Evolutionary conservation across 2,329 filamentous ascomycete species (phyloP).

Genomic region (Fusarium newnesense): DNA sequence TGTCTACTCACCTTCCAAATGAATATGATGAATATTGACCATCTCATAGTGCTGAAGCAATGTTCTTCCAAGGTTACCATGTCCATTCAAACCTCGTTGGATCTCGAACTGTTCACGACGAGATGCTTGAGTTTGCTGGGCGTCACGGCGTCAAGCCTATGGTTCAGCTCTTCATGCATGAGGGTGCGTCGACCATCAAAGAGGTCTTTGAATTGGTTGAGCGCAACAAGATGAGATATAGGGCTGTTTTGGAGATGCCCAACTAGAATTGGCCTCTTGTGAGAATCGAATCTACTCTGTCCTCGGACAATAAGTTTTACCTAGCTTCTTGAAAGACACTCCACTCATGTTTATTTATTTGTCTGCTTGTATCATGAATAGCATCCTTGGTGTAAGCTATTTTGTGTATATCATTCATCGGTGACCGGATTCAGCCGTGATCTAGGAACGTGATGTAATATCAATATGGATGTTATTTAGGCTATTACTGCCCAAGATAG

Average conservation of each 20-base stretch:
- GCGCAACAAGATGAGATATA: slow-evolving; percentile 12
- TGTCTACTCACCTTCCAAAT: fast-evolving
- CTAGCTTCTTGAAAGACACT: fast-evolving
- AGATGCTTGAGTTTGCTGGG: slow-evolving; percentile 8
- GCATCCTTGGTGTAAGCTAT: neutral
- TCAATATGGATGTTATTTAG: fast-evolving
- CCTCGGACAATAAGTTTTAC: neutral
- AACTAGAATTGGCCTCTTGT: fast-evolving
- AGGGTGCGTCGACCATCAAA: neutral
- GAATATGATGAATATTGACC: neutral
- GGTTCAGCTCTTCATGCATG: slow-evolving; percentile 8
- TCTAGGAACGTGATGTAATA: fast-evolving
- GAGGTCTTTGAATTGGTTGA: neutral
- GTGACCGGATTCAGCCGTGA: fast-evolving
- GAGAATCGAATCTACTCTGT: fast-evolving
- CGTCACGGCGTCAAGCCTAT: neutral
- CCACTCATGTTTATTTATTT: neutral
- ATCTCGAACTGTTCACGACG: neutral
- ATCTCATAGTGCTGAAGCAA: neutral
- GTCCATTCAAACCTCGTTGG: slow-evolving; percentile 3
- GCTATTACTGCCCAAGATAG: fast-evolving
- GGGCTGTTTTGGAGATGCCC: slow-evolving; percentile 1
- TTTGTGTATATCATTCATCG: neutral
- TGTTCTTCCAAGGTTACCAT: slow-evolving; percentile 15
- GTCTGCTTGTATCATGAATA: neutral